phyloP scores from a whole-genome alignment of 73 alveolate species.

The Paramecium sexaurelia region DNA sequence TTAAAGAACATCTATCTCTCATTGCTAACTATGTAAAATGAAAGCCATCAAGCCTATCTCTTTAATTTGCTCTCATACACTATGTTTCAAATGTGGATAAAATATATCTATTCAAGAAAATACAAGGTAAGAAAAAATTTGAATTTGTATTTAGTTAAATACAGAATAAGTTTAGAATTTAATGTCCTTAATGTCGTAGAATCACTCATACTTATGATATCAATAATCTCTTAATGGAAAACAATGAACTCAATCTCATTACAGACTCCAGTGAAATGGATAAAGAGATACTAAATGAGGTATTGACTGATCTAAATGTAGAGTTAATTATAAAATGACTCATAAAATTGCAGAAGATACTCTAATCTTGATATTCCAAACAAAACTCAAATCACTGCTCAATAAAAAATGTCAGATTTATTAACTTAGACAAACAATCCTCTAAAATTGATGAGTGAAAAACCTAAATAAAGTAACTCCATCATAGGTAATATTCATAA shows the following conservation, averaged over 20 bases:
- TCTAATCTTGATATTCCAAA: neutral
- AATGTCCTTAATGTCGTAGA: conserved; percentile 40
- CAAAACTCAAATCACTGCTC: neutral
- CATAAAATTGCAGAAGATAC: neutral
- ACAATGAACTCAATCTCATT: conserved; percentile 42
- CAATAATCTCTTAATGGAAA: conserved; percentile 22
- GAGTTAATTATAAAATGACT: conserved; percentile 20
- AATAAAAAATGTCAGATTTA: conserved; percentile 13
- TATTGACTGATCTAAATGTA: neutral
- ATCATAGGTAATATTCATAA: neutral
- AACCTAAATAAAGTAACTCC: neutral
- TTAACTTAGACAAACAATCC: neutral
- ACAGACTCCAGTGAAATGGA: conserved; percentile 57
- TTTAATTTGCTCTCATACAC: conserved; percentile 31
- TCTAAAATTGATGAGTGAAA: neutral
- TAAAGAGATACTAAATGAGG: conserved; percentile 42
- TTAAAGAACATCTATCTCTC: neutral
- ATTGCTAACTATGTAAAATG: conserved; percentile 31
- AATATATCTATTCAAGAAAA: conserved; percentile 19
- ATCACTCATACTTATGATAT: conserved; percentile 47
- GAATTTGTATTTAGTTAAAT: conserved; percentile 24
- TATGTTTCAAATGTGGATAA: conserved; percentile 21
- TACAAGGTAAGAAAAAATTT: conserved; percentile 41
- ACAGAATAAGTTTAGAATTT: conserved; percentile 24
- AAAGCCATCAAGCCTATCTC: conserved; percentile 16